These are phyloP conservation scores for Vitis hybrid DNA, from an alignment of 177 flowering plant genomes.

Conservation along the genomic window DNA sequence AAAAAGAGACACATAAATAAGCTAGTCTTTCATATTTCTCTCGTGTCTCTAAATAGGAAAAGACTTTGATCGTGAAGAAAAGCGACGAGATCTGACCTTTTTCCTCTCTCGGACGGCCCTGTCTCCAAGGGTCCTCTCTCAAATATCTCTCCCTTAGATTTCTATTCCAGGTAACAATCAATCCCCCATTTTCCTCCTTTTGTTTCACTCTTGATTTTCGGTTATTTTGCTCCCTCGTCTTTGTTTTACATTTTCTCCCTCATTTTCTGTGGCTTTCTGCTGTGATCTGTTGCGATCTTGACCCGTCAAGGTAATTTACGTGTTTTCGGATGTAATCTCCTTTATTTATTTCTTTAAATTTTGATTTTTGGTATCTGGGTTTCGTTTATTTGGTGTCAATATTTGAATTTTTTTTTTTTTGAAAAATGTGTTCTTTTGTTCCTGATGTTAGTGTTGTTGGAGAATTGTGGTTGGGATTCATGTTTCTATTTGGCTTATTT, in stretches of 20 bases:
- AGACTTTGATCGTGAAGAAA: neutral
- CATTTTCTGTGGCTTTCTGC: neutral
- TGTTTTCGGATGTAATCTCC: neutral
- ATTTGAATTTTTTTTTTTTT: too few species aligned
- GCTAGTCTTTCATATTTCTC: neutral
- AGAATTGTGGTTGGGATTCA: neutral
- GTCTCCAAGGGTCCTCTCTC: constrained; percentile 4
- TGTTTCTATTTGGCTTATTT: neutral
- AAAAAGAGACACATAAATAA: too few species aligned
- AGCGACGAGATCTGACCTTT: constrained; percentile 13
- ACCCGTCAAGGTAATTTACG: neutral
- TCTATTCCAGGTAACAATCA: constrained; percentile 7
- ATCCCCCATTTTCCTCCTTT: neutral
- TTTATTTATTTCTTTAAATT: neutral
- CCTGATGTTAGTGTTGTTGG: neutral
- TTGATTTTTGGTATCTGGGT: neutral
- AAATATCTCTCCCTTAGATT: constrained; percentile 1
- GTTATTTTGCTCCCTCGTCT: neutral
- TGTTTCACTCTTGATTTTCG: neutral
- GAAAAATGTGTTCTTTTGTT: too few species aligned
- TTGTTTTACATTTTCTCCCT: too few species aligned
- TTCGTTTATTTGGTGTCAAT: neutral
- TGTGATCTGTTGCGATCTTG: neutral
- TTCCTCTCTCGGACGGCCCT: constrained; percentile 9
- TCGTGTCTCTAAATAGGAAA: neutral